A percentile compares a stretch with the other conserved stretches of the same genome.
These are phyloP conservation scores for Coemansia sp. DNA, from an alignment of 192 early-diverging fungal genomes.

Conservation along the genomic window DNA sequence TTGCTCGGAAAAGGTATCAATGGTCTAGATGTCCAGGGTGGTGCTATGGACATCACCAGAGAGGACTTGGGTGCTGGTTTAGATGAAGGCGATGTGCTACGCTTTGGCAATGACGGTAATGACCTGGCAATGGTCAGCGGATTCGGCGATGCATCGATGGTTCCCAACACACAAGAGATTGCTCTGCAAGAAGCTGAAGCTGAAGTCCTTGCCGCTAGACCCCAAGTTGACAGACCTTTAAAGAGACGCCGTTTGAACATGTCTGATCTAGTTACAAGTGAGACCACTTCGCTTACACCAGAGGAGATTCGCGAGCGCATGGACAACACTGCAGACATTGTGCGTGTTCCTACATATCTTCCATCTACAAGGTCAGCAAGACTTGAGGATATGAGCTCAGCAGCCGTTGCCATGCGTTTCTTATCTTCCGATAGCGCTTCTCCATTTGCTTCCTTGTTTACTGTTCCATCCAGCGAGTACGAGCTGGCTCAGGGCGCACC, in stretches of 20 bases:
- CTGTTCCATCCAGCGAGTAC: not conserved
- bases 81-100: constrained; percentile 21
- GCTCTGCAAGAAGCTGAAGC: constrained; percentile 50
- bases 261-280: constrained; percentile 42
- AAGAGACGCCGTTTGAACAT: constrained; percentile 47
- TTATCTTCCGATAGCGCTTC: constrained; percentile 11
- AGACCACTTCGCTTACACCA: constrained; percentile 33
- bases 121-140: constrained; percentile 25
- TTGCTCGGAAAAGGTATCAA: constrained; percentile 30
- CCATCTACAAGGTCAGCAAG: constrained; percentile 22
- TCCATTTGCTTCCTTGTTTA: constrained; percentile 40
- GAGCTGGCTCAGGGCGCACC: constrained; percentile 31
- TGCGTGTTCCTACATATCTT: constrained; percentile 43
- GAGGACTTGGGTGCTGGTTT: constrained; percentile 25
- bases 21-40: constrained; percentile 9
- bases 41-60: constrained; percentile 25
- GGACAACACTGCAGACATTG: constrained; percentile 37
- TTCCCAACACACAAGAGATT: constrained; percentile 38
- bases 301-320: constrained; percentile 38
- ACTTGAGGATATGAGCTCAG: constrained; percentile 41
- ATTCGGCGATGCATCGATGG: constrained; percentile 20
- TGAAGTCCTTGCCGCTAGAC: constrained; percentile 19
- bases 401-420: constrained; percentile 38
- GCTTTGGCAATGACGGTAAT: constrained; percentile 18
- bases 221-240: constrained; percentile 14